Base-by-base conservation (phyloP, 805 yeast genomes). In the Kodamaea restingae region DNA sequence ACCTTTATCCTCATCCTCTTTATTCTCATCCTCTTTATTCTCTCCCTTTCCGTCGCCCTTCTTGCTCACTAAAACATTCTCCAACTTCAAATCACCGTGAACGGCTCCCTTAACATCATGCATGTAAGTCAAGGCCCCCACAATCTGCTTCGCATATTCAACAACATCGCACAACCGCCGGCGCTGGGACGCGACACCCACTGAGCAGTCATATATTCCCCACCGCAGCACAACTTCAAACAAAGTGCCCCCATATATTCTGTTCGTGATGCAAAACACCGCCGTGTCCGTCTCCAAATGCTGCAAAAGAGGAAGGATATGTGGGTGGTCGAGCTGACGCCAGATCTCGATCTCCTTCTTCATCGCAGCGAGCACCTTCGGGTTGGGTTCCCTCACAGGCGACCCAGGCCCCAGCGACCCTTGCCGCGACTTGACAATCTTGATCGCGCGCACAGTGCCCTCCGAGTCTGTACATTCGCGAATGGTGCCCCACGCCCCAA, bases 401-500 rank as follows among this genome's bases (percentile, higher is more conserved):
- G 44, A 15, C 9, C 48, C 39, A 5, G 42, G 33, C 10, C 48
- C 22, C n/a, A 40, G 38, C 15, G 35, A 36, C 2, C 51, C 58
- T 7, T 30, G 20, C 21, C 15, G 10, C 26, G 67, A 57, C 43
- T 70, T 71, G 18, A 80, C 79, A 35, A 76, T 72, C 55, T 84
- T 84, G 47, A 84, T 76, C 0, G 93, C 95, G 39, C 56, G 52
- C 3, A 61, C 52, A 9, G 45, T 64, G 48, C 67, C 65, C 27
- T 46, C 47, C n/a, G 48, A 44, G 12, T 57, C 57, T 7, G 53
- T 58, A 46, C 91, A 84, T 55, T 84, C 91, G 42, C 95, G 66
- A 8, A 88, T 82, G 20, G 81, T 73, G 8, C 96, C 95, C 84
- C 93, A 90, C 0, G 95, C 95, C 10, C 97, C 96, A 55, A 76